A percentile compares a stretch with the other conserved stretches of the same genome.
These are phyloP conservation scores for Talaromyces borbonicus DNA, from an alignment of 495 filamentous ascomycete species.

Conservation along the genomic window DNA sequence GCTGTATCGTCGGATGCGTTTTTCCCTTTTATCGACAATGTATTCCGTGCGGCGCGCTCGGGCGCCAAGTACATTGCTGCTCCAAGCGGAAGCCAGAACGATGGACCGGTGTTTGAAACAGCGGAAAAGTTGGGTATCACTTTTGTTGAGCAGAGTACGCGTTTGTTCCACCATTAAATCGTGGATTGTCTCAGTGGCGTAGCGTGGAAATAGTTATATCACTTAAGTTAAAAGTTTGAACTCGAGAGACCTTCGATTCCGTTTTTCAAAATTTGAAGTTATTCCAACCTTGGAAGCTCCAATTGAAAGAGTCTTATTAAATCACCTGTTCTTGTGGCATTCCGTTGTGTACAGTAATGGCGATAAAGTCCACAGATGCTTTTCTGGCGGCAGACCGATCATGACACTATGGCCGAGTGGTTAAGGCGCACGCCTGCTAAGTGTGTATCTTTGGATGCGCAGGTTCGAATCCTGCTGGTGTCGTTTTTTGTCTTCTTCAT, in stretches of 20 bases:
- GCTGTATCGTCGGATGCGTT: conserved; percentile 90
- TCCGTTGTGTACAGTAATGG: too few species aligned
- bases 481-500: neutral
- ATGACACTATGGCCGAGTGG: neutral
- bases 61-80: conserved; percentile 94
- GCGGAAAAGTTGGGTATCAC: conserved; percentile 85
- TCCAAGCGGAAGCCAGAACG: conserved; percentile 88
- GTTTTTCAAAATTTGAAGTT: too few species aligned
- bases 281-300: too few species aligned
- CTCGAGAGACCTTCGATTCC: too few species aligned
- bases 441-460: neutral
- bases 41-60: conserved; percentile 78
- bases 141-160: conserved; percentile 80
- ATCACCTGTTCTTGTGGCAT: too few species aligned
- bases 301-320: too few species aligned
- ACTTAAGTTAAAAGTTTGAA: neutral
- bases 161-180: conserved; percentile 89
- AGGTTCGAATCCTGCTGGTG: neutral
- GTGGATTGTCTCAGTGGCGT: too few species aligned
- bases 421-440: neutral
- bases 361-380: too few species aligned
- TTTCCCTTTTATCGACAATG: conserved; percentile 97
- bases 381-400: too few species aligned
- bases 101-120: conserved; percentile 77
- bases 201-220: neutral